phyloP scores from a whole-genome alignment of 1,284 basidiomycete species.

The Rhodotorula sp. region DNA sequence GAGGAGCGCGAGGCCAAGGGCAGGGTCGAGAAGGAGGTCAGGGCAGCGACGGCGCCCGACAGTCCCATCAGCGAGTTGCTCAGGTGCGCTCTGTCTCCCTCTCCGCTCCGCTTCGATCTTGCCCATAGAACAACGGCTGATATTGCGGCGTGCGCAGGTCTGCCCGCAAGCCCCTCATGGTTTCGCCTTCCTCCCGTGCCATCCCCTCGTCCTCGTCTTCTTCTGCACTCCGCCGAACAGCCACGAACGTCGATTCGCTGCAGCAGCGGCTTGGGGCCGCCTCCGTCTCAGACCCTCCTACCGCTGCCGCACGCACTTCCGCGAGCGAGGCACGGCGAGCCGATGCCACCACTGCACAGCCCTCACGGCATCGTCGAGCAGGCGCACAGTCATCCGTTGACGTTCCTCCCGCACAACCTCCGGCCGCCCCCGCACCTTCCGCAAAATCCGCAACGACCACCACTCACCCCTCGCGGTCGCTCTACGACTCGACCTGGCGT shows the following conservation, averaged over 20 bases:
- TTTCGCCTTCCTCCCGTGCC: constrained; percentile 53
- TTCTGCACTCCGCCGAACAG: not conserved
- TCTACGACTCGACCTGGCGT: constrained; percentile 35
- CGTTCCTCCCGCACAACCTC: not conserved
- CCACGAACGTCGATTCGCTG: constrained; percentile 2
- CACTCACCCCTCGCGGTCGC: constrained; percentile 26
- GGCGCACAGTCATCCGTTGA: not conserved
- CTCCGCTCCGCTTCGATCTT: not conserved
- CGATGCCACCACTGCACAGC: not conserved
- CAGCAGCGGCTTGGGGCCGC: constrained; percentile 17
- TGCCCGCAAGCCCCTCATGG: constrained; percentile 42
- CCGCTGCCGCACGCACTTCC: constrained; percentile 7
- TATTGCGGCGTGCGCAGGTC: not conserved
- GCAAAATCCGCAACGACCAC: not conserved
- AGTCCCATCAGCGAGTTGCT: constrained; percentile 90
- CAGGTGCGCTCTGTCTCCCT: constrained; percentile 45
- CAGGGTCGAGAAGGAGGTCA: constrained; percentile 79
- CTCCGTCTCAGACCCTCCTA: not conserved
- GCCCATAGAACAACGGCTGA: no score
- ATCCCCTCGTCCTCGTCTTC: constrained; percentile 13
- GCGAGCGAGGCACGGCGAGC: not conserved
- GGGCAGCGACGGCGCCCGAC: constrained; percentile 89
- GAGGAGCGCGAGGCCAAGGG: constrained; percentile 44
- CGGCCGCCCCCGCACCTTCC: not conserved
- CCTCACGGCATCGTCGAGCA: constrained; percentile 2